These are phyloP conservation scores for Scortechinia acanthostroma DNA, from an alignment of 2,329 filamentous ascomycete species.

Conservation along the genomic window DNA sequence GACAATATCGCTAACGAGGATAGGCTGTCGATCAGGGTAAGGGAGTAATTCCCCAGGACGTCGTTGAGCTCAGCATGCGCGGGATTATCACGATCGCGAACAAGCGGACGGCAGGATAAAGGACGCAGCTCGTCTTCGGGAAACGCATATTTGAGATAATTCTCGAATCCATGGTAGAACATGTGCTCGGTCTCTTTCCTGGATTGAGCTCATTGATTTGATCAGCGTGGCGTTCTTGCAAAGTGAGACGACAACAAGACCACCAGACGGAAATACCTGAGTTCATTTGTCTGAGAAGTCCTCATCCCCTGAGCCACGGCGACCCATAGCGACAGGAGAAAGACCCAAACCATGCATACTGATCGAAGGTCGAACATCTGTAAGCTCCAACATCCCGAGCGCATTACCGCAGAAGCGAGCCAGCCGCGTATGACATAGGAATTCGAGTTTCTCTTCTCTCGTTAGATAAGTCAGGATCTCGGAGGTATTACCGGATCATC, in stretches of 20 bases:
- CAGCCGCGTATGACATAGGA: not conserved
- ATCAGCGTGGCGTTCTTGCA: too few relatives aligned
- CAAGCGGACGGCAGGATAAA: slow-evolving; percentile 75
- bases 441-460: too few relatives aligned
- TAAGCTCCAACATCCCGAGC: slow-evolving; percentile 2
- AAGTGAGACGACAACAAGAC: too few relatives aligned
- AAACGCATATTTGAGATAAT: slow-evolving; percentile 89
- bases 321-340: not conserved
- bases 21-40: slow-evolving; percentile 90
- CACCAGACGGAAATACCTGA: not conserved
- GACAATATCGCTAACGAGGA: slow-evolving; percentile 84
- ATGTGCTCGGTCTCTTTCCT: slow-evolving; percentile 63
- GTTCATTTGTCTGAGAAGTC: not conserved
- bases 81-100: slow-evolving; percentile 74
- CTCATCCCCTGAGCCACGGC: not conserved
- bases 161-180: slow-evolving; percentile 95
- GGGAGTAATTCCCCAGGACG: slow-evolving; percentile 90
- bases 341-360: not conserved
- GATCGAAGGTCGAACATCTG: not conserved
- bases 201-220: too few relatives aligned
- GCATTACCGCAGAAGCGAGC: not conserved
- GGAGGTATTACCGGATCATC: too few relatives aligned
- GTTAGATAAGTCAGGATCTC: too few relatives aligned
- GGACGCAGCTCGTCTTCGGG: slow-evolving; percentile 91
- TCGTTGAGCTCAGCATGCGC: slow-evolving; percentile 84